A percentile compares a stretch with the other conserved stretches of the same genome.
These are phyloP conservation scores for Fraxinus americana DNA, from an alignment of 257 asterid species.

Conservation along the genomic window DNA sequence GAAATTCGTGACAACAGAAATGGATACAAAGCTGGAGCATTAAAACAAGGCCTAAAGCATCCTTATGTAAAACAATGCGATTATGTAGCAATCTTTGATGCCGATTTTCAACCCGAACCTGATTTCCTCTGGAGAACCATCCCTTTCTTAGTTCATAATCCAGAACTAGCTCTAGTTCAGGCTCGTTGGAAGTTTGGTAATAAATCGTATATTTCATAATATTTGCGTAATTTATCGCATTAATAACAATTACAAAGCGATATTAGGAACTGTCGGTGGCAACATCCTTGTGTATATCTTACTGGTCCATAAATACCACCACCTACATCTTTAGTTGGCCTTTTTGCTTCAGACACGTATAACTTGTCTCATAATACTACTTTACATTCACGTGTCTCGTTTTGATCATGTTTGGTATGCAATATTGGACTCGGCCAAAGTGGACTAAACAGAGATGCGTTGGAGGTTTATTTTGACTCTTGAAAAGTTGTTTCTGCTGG, in stretches of 20 bases:
- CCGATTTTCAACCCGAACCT: slow-evolving; percentile 96
- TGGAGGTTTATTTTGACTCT: slow-evolving; percentile 27
- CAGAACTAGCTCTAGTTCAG: slow-evolving; percentile 83
- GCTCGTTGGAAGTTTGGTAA: slow-evolving; percentile 96
- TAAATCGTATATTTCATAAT: background rate
- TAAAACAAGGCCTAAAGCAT: slow-evolving; percentile 75
- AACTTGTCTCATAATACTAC: slow-evolving; percentile 13
- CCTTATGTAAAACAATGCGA: slow-evolving; percentile 80
- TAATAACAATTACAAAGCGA: slow-evolving; percentile 15
- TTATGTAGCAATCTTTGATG: slow-evolving; percentile 83
- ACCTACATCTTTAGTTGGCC: slow-evolving; percentile 28
- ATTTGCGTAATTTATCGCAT: background rate
- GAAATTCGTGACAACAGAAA: slow-evolving; percentile 84
- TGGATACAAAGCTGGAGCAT: slow-evolving; percentile 97
- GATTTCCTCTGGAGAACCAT: slow-evolving; percentile 83
- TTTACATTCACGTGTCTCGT: background rate
- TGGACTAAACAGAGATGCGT: slow-evolving; percentile 14
- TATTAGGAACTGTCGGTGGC: slow-evolving; percentile 43
- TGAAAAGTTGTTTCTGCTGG: slow-evolving; percentile 30
- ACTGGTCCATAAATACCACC: slow-evolving; percentile 23
- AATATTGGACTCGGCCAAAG: background rate
- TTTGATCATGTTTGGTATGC: background rate
- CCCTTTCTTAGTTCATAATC: slow-evolving; percentile 78
- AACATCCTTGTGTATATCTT: slow-evolving; percentile 28
- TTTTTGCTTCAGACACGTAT: slow-evolving; percentile 27